Base-by-base conservation (phyloP, 495 filamentous ascomycete species). In the Xylaria telfairii region DNA sequence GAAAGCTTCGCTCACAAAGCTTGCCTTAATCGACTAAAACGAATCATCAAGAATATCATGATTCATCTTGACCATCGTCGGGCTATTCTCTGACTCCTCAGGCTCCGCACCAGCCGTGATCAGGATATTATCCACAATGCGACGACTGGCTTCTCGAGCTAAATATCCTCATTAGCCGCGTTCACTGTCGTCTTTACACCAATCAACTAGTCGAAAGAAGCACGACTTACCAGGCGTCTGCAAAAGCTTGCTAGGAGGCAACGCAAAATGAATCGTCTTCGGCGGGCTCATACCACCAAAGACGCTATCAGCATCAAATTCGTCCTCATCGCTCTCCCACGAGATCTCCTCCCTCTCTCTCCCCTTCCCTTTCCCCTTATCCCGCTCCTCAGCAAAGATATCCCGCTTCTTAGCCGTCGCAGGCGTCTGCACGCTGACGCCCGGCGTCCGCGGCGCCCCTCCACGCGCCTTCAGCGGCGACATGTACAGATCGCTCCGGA, bases 221-320 rank as follows among this genome's bases (percentile, higher is more conserved):
- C 13, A 32, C 42, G n/a, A 84, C 88, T 75, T 84, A 93, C 94
- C 94, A 68, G 96, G 96, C 30, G 96, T 99, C 74, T 96, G 94
- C 82, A 99, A 80, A 41, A 99, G 80, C 71, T 92, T 90, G 60
- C 90, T 92, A 75, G 93, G 92, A 67, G 95, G 95, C 68, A 99
- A 84, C 74, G 93, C 92, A 77, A 99, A 99, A 76, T 97, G 94
- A 79, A 99, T 97, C 32, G 96, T 99, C 82, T 97, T 97, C 0
- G 96, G 96, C 44, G 96, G 96, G 75, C 93, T 97, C 73, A 94
- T 88, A 0, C 89, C 93, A 2, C 86, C 86, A 49, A 89, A 88
- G 2, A 88, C 82, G 10, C 53, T 57, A 24, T 90, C 85, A 10
- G 84, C 85, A 53, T 87, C 88, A 49, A 90, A 87, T 51, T 92